A percentile compares a stretch with the other conserved stretches of the same genome.
Conservation (phyloP, 1,139 yeast genomes). For the Yamadazyma triangularis region DNA sequence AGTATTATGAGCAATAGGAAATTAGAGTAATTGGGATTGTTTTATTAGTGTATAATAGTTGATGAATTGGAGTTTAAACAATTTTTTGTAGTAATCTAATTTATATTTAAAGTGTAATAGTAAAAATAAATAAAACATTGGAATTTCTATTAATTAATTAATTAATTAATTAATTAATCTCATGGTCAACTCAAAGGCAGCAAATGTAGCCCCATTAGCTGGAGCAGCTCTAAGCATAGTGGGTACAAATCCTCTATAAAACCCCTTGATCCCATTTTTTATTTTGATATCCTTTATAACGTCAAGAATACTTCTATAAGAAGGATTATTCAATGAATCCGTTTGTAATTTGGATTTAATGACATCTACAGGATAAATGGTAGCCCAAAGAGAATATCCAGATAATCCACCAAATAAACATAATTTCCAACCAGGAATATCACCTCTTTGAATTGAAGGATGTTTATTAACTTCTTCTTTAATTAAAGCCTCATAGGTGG, state of each 20-base stretch:
- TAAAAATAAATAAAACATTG: no score
- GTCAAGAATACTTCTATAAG: slow-evolving; percentile 45
- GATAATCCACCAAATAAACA: slow-evolving; percentile 82
- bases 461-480: slow-evolving; percentile 49
- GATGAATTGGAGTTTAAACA: no score
- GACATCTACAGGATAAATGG: slow-evolving; percentile 80
- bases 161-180: slow-evolving; percentile 44
- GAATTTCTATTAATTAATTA: no score
- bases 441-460: slow-evolving; percentile 36
- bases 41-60: no score
- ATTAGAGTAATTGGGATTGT: no score
- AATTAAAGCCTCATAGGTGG: slow-evolving; percentile 83
- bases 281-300: slow-evolving; percentile 53
- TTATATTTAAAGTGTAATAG: neutral
- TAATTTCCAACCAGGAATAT: slow-evolving; percentile 76
- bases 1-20: neutral
- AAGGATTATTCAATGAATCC: slow-evolving; percentile 53
- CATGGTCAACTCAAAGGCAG: slow-evolving; percentile 86
- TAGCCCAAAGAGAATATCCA: slow-evolving; percentile 82
- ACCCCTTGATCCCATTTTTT: slow-evolving; percentile 65
- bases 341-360: slow-evolving; percentile 85
- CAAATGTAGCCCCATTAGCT: slow-evolving; percentile 93
- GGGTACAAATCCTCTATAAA: slow-evolving; percentile 84
- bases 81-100: neutral
- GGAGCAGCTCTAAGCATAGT: slow-evolving; percentile 95